Evolutionary conservation across 1,284 basidiomycete genomes (phyloP), one percentile per base, ranked within the genome.

Genomic region (Ganoderma lingzhi): DNA sequence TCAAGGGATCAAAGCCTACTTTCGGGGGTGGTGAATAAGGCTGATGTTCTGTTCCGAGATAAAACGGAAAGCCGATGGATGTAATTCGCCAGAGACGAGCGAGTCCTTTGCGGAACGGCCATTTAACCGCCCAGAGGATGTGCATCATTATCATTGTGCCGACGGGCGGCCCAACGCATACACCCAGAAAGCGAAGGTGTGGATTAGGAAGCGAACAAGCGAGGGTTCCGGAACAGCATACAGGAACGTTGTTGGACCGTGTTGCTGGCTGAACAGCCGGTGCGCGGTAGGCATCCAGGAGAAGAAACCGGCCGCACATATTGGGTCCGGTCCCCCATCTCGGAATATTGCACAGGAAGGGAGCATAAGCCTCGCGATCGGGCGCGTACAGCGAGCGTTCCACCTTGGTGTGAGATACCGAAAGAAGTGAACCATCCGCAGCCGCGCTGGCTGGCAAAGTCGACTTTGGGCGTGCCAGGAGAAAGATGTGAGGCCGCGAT

Each of bases 361-460:
- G 30, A 17, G 56, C 17, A n/a, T 15, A 14, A 35, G 28, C 55
- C 9, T 59, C 35, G 23, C 23, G 23, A 23, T 23, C 23, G 45
- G 32, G 62, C 62, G 62, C 45, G 32, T 15, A 53, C 62, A 64
- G 48, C 63, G 23, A 37, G 63, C 63, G 51, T 53, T 32, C 23
- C 23, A 14, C 23, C 48, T 30, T 23, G 3, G 23, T 53, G 48
- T n/a, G 48, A 23, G 48, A 14, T 15, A 14, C 23, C 35, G 59
- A 28, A 44, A 12, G n/a, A n/a, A n/a, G 37, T 39, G 56, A 39
- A 37, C 6, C 62, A 32, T n/a, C 35, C 19, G 19, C 62, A 35
- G 45, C 45, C 32, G 45, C 45, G 62, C 62, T 63, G 32, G 45
- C 44, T 51, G 44, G 44, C 61, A 62, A 32, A 35, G 37, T 6